Evolutionary conservation across 2,329 filamentous ascomycete genomes (phyloP).

Genomic region (Hymenoscyphus albidus): DNA sequence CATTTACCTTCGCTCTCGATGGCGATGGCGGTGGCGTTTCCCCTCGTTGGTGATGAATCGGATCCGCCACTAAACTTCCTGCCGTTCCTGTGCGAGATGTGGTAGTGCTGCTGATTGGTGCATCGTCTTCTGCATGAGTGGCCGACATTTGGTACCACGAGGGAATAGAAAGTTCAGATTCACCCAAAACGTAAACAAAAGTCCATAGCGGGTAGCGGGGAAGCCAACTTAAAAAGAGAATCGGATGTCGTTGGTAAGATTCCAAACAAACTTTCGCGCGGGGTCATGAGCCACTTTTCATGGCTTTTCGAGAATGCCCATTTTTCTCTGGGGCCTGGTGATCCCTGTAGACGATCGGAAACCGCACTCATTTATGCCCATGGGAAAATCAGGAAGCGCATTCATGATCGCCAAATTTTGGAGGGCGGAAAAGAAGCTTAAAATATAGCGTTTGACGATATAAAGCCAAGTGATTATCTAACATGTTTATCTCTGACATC

Average conservation of each 20-base stretch:
- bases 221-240: neutral
- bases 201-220: neutral
- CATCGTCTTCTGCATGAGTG: too few species aligned
- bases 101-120: too few species aligned
- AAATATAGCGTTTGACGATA: neutral
- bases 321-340: neutral
- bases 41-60: too few species aligned
- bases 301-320: neutral
- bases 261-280: neutral
- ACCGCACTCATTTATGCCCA: neutral
- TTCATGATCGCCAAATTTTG: neutral
- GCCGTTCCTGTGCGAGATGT: too few species aligned
- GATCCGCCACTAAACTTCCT: too few species aligned
- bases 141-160: too few species aligned
- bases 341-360: neutral
- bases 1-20: too few species aligned
- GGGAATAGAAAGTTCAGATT: too few species aligned
- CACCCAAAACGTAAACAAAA: too few species aligned
- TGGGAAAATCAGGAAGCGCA: neutral
- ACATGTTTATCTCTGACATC: too few species aligned
- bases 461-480: too few species aligned
- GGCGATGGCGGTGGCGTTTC: too few species aligned
- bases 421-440: neutral
- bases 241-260: neutral
- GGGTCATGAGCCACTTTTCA: conserved; percentile 2